Conservation (phyloP, 805 yeast genomes). For the Hanseniaspora osmophila region DNA sequence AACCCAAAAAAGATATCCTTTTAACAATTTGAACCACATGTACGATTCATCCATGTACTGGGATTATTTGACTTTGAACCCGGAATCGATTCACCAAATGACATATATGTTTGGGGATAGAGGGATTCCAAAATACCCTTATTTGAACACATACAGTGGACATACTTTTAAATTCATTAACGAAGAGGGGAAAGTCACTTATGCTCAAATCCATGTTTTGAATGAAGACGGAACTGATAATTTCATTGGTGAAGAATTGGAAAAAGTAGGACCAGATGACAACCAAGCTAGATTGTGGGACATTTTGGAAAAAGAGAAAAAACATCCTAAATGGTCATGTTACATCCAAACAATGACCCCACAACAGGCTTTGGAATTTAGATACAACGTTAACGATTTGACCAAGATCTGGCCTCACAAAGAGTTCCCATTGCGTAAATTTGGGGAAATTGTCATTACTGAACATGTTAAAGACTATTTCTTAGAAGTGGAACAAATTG, state of each 20-base stretch:
- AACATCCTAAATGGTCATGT: constrained; percentile 36
- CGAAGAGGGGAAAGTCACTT: constrained; percentile 33
- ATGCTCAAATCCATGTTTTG: constrained; percentile 41
- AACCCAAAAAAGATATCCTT: constrained; percentile 78
- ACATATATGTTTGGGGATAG: constrained; percentile 44
- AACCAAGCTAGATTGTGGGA: constrained; percentile 19
- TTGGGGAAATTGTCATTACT: constrained; percentile 47
- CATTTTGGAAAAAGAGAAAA: constrained; percentile 8
- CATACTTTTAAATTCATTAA: constrained; percentile 49
- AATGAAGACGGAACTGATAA: constrained; percentile 38
- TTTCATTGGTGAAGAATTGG: constrained; percentile 31
- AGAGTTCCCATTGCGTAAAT: constrained; percentile 73
- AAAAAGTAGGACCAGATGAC: constrained; percentile 34
- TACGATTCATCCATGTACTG: constrained; percentile 38
- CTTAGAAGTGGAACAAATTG: constrained; percentile 36
- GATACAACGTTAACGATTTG: constrained; percentile 76
- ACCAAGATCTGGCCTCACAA: constrained; percentile 88
- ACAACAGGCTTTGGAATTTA: constrained; percentile 58
- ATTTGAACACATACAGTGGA: constrained; percentile 52
- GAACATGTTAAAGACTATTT: constrained; percentile 43
- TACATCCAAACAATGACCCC: constrained; percentile 58
- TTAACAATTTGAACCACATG: constrained; percentile 26
- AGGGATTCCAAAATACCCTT: constrained; percentile 40
- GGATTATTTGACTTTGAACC: constrained; percentile 44
- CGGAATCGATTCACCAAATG: constrained; percentile 44